Evolutionary conservation across 768 basidiomycete species (phyloP).

Genomic region (Pleurotus giganteus): DNA sequence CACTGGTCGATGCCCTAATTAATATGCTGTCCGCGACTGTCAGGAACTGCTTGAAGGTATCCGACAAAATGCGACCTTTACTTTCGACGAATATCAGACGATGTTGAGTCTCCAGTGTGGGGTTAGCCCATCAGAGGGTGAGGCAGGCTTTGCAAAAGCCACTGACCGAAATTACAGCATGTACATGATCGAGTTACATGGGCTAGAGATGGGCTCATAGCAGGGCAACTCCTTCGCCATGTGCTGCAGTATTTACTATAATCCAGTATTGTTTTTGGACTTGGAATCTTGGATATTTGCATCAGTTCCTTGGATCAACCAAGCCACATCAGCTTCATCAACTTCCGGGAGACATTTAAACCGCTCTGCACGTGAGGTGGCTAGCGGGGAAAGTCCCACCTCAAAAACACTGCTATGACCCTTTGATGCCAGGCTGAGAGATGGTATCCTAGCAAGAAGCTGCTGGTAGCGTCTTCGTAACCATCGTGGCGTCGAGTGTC

Average conservation of each 20-base stretch:
- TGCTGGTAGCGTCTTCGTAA: conserved; percentile 53
- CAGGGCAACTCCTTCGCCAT: conserved; percentile 19
- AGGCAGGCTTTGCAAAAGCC: conserved; percentile 49
- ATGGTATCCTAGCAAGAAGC: conserved; percentile 60
- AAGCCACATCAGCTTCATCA: conserved; percentile 29
- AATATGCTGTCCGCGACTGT: background rate
- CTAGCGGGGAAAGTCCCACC: conserved; percentile 30
- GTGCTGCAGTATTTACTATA: conserved; percentile 10
- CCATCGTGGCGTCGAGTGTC: conserved; percentile 39
- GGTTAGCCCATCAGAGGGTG: conserved; percentile 60
- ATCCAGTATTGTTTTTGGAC: background rate
- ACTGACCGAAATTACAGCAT: conserved; percentile 75
- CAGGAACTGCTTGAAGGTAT: conserved; percentile 80
- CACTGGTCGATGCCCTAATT: conserved; percentile 3
- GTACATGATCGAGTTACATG: conserved; percentile 90
- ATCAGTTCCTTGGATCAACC: conserved; percentile 26
- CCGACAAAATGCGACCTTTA: conserved; percentile 60
- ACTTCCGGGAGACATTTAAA: conserved; percentile 25
- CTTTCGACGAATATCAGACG: conserved; percentile 89
- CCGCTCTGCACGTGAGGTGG: conserved; percentile 22
- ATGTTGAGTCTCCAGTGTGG: conserved; percentile 91
- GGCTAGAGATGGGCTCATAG: conserved; percentile 62
- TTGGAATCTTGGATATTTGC: conserved; percentile 11
- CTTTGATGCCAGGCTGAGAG: conserved; percentile 36
- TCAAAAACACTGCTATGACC: conserved; percentile 19